Base-by-base conservation (phyloP, 352 stramenopile genomes). In the Globisporangium ultimum region DNA sequence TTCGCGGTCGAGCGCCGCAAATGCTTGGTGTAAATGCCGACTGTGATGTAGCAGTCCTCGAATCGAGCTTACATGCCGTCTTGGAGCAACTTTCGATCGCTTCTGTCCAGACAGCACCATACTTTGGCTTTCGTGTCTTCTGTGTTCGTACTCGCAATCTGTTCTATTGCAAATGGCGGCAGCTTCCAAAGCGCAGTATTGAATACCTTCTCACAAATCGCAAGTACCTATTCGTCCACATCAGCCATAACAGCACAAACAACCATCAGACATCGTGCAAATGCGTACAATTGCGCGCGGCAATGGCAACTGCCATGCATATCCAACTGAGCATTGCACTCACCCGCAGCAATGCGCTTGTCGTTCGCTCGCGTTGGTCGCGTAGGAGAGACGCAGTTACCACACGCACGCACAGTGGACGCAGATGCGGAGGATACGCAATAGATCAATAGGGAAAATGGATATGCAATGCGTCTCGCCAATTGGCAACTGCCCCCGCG, bases 1-100 rank as follows among this genome's bases (percentile, higher is more conserved):
- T 28, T 76, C 68, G 21, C 76, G 75, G 20, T 82, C 68, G 41
- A 78, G 64, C 43, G 52, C 60, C 28, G 40, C 47, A 47, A 84
- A 48, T 10, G 54, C 67, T 34, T 56, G 62, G 43, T 85, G 66
- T 28, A 85, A 36, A 9, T 53, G 46, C 11, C 67, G 72, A 64
- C 75, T 77, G 47, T 78, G 70, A 24, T 70, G 48, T 48, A 80
- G 17, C 28, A 85, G 51, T 4, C 58, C 61, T 41, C 51, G 61
- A 42, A 85, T 66, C 9, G 68, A 64, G 51, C 53, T 57, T 54
- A 63, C 61, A 40, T 64, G 53, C 57, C 66, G 73, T 42, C 72
- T 48, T 15, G 68, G 55, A 24, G 73, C 72, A 48, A 85, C 71
- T 42, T 85, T 85, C 1, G 75, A 80, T 22, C 60, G 57, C 41